Percentiles rank a stretch among this genome's conserved stretches.
phyloP scores from a whole-genome alignment of 73 alveolate genomes.

The Paramecium primaurelia region DNA sequence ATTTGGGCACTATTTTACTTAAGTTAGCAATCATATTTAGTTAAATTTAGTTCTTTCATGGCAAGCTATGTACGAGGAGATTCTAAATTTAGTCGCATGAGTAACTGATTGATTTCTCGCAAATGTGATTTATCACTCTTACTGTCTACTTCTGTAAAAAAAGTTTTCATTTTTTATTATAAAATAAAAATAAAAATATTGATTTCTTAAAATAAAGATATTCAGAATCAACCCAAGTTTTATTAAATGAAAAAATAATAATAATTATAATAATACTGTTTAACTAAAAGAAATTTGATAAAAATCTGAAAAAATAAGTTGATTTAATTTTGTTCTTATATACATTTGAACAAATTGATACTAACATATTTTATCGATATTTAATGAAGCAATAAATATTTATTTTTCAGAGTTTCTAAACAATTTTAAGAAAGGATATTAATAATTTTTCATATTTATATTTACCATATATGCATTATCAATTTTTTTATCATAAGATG shows the following conservation, averaged over 20 bases:
- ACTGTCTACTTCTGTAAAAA: constrained; percentile 19
- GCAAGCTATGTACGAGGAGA: not conserved
- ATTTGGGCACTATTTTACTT: not conserved
- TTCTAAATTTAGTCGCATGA: not conserved
- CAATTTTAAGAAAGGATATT: too few relatives aligned
- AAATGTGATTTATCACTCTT: not conserved
- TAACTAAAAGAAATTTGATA: too few relatives aligned
- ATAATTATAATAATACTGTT: too few relatives aligned
- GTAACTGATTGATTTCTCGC: not conserved
- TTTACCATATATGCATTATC: not conserved
- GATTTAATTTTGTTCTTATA: not conserved
- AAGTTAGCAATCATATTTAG: not conserved
- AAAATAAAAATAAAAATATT: not conserved
- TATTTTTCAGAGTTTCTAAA: not conserved
- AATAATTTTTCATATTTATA: not conserved
- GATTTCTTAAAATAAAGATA: not conserved
- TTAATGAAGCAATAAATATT: not conserved
- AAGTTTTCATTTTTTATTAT: not conserved
- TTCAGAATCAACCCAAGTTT: not conserved
- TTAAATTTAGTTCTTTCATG: not conserved
- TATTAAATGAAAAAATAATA: too few relatives aligned
- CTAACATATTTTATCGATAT: too few relatives aligned
- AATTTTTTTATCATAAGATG: too few relatives aligned
- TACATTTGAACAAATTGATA: not conserved
- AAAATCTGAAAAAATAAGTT: too few relatives aligned